A percentile compares a stretch with the other conserved stretches of the same genome.
These are phyloP conservation scores for Quercus alba DNA, from an alignment of 306 rosid species.

Conservation along the genomic window DNA sequence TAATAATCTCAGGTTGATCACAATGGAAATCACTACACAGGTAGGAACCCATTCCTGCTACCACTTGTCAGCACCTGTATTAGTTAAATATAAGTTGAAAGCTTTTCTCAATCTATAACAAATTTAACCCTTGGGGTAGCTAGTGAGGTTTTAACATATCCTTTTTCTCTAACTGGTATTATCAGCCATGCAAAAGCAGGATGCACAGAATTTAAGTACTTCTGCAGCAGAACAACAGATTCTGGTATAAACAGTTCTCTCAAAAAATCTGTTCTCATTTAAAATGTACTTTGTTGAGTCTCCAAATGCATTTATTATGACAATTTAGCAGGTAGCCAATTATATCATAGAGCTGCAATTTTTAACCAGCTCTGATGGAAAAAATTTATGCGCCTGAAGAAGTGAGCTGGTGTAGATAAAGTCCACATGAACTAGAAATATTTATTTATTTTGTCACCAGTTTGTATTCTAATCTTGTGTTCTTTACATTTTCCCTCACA, in stretches of 20 bases:
- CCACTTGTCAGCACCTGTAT: not conserved
- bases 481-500: not conserved
- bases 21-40: conserved; percentile 49
- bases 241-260: conserved; percentile 55
- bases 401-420: not conserved
- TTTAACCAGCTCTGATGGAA: not conserved
- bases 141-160: conserved; percentile 14
- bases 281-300: conserved; percentile 1
- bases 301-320: conserved; percentile 1
- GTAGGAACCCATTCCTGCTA: conserved; percentile 39
- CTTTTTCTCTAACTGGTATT: conserved; percentile 32
- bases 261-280: not conserved
- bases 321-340: not conserved
- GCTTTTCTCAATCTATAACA: conserved; percentile 9
- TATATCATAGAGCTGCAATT: not conserved
- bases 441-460: not conserved
- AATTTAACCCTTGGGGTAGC: conserved; percentile 11
- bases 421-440: not conserved
- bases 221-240: conserved; percentile 81
- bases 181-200: conserved; percentile 57
- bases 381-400: not conserved
- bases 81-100: conserved; percentile 4
- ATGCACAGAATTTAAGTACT: conserved; percentile 49
- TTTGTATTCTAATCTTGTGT: not conserved
- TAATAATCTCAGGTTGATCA: conserved; percentile 57